These are phyloP conservation scores for Neofusicoccum sp. DNA, from an alignment of 2,329 filamentous ascomycete genomes.

Conservation along the genomic window DNA sequence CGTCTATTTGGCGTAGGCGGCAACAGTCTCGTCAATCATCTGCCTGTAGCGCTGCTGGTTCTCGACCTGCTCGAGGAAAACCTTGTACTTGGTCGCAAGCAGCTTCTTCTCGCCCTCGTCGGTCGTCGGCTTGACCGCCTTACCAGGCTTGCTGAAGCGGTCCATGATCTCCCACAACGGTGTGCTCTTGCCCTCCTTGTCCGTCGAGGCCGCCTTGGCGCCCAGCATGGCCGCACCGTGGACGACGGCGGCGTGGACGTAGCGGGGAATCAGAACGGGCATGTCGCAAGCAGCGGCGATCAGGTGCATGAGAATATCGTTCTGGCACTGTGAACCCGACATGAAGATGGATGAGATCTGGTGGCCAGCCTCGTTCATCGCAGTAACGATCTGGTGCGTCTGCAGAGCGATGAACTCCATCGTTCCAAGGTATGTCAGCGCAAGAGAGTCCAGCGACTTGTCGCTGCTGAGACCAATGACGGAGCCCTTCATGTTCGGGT, in stretches of 20 bases:
- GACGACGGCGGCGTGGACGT: constrained; percentile 93
- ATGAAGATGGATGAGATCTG: constrained; percentile 93
- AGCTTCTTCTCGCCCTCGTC: constrained; percentile 76
- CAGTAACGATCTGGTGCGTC: constrained; percentile 90
- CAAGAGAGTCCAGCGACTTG: constrained; percentile 82
- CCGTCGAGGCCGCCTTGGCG: constrained; percentile 90
- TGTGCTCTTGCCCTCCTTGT: constrained; percentile 76
- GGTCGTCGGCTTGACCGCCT: constrained; percentile 73
- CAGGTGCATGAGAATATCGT: constrained; percentile 86
- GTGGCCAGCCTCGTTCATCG: constrained; percentile 91
- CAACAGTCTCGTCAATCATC: constrained; percentile 66
- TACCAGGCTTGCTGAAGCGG: constrained; percentile 91
- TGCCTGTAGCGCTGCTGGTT: constrained; percentile 81
- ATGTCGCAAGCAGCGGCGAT: constrained; percentile 89
- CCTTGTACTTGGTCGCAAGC: constrained; percentile 84
- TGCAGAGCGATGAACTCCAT: constrained; percentile 99
- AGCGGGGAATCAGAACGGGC: constrained; percentile 90
- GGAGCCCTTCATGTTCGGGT: constrained; percentile 88
- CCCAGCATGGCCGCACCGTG: constrained; percentile 99
- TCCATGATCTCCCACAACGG: constrained; percentile 97
- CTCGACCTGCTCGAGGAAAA: constrained; percentile 92
- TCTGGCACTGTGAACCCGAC: constrained; percentile 97
- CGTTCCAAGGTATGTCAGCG: constrained; percentile 90
- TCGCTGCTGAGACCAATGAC: constrained; percentile 86
- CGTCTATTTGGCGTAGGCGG: constrained; percentile 28